These are phyloP conservation scores for Corchorus capsularis DNA, from an alignment of 345 rosid genomes.

Conservation along the genomic window DNA sequence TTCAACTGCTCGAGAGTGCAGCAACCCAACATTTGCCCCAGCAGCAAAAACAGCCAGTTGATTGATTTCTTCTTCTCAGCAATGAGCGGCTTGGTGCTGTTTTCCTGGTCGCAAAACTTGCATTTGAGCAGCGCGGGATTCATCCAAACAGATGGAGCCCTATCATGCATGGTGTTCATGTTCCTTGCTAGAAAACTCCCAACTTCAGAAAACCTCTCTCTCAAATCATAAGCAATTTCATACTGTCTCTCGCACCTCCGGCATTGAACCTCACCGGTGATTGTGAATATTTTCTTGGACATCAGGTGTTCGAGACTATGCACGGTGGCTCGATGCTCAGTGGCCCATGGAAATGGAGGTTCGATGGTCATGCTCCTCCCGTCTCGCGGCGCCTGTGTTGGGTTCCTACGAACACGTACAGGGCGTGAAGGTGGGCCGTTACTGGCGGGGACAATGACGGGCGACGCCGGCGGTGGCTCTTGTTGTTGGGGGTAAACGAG, in stretches of 20 bases:
- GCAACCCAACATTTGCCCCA: conserved; percentile 68
- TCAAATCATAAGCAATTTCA: conserved; percentile 51
- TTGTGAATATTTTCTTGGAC: conserved; percentile 32
- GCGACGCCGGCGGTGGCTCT: background rate
- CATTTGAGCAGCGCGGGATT: conserved; percentile 51
- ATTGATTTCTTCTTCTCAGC: conserved; percentile 49
- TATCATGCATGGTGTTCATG: conserved; percentile 50
- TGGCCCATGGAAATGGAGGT: conserved; percentile 76
- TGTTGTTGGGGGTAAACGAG: background rate
- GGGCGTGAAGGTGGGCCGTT: background rate
- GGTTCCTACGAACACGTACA: conserved; percentile 32
- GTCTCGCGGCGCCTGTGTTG: conserved; percentile 18
- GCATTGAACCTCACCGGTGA: conserved; percentile 67
- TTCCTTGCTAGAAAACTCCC: conserved; percentile 30
- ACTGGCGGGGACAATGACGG: background rate
- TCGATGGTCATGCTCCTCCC: conserved; percentile 42
- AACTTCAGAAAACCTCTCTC: conserved; percentile 50
- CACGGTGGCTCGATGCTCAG: conserved; percentile 48
- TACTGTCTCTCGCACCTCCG: conserved; percentile 56
- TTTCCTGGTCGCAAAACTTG: conserved; percentile 50
- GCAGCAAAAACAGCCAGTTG: conserved; percentile 85
- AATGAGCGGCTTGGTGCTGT: conserved; percentile 59
- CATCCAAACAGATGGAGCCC: conserved; percentile 69
- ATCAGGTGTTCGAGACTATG: conserved; percentile 41
- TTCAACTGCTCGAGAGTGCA: conserved; percentile 76